A percentile compares a stretch with the other conserved stretches of the same genome.
Evolutionary conservation across 2,329 filamentous ascomycete genomes (phyloP).

Genomic region (Tolypocladium pustulatum): DNA sequence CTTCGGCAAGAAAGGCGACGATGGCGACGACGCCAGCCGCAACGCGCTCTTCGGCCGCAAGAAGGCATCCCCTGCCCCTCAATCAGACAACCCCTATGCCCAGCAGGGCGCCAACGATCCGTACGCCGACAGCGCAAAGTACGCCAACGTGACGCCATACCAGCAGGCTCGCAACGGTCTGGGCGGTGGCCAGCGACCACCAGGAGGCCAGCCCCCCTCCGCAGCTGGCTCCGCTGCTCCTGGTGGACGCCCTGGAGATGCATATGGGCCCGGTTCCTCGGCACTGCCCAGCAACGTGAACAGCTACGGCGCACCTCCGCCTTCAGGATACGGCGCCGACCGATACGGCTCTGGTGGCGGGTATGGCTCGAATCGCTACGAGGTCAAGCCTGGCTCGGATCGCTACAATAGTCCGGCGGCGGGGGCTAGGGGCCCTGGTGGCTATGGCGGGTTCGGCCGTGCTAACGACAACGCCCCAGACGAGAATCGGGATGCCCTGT

Average conservation of each 20-base stretch:
- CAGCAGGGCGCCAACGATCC: slow-evolving; percentile 39
- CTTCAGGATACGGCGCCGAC: slow-evolving; percentile 40
- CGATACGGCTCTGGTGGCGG: slow-evolving; percentile 40
- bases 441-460: slow-evolving; percentile 50
- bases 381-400: slow-evolving; percentile 18
- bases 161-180: slow-evolving; percentile 30
- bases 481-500: slow-evolving; percentile 51
- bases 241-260: not conserved
- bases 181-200: slow-evolving; percentile 17
- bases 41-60: slow-evolving; percentile 44
- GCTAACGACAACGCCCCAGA: slow-evolving; percentile 33
- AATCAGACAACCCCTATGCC: slow-evolving; percentile 48
- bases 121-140: slow-evolving; percentile 38
- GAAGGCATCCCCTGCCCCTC: slow-evolving; percentile 35
- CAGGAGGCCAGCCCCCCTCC: slow-evolving; percentile 22
- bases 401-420: slow-evolving; percentile 15
- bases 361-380: slow-evolving; percentile 45
- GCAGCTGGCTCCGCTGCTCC: not conserved
- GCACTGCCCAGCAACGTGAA: slow-evolving; percentile 5
- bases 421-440: slow-evolving; percentile 37
- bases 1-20: slow-evolving; percentile 44
- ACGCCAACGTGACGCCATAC: slow-evolving; percentile 33
- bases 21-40: slow-evolving; percentile 36
- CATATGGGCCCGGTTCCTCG: slow-evolving; percentile 1
- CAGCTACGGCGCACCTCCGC: slow-evolving; percentile 11